Evolutionary conservation across 305 asterid species (phyloP), one percentile per base, ranked within the genome.

Genomic region (Caryopteris hybrid): DNA sequence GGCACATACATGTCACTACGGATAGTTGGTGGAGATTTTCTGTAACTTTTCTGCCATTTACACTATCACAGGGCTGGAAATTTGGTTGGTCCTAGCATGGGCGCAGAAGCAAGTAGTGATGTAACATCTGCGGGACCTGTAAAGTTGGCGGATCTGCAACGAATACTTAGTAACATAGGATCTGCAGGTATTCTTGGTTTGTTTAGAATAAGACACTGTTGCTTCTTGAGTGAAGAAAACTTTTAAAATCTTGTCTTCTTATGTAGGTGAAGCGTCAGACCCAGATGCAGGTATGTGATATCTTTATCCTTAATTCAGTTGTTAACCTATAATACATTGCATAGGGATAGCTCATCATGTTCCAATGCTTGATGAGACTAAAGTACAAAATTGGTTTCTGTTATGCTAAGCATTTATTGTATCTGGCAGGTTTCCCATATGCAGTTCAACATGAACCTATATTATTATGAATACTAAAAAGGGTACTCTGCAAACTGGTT

Each of bases 81-180:
- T 86, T 80, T 94, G 83, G 96, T 85, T 68, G 88, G 89, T 48
- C 84, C 95, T 33, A 86, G 98, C 82, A 76, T 78, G 80, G 95
- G 86, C 67, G 85, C 82, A 4, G 98, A 86, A 79, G 94, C 82
- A 70, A 81, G 83, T 74, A 85, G 95, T 65, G 96, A 88, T 54
- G 96, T 86, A 41, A 87, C 95, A 61, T 90, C 99, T 64, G 84
- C 96, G 4, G 99, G 99, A 66, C 98, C 97, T 17, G 95, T 94
- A 54, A 89, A 88, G 84, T 75, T 94, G 81, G 78, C 83, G 9
- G 98, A 94, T 86, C 82, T 94, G 70, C 99, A 89, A 74, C 88
- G 98, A 76, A 89, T 94, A 79, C 81, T 94, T 69, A 91, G 93
- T 69, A 94, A 87, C 79, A 86, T 94, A 39, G 97, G 91, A 69